Percentiles rank a stretch among this genome's conserved stretches.
These are phyloP conservation scores for Arachnomyces sp. DNA, from an alignment of 2,329 filamentous ascomycete genomes.

Conservation along the genomic window DNA sequence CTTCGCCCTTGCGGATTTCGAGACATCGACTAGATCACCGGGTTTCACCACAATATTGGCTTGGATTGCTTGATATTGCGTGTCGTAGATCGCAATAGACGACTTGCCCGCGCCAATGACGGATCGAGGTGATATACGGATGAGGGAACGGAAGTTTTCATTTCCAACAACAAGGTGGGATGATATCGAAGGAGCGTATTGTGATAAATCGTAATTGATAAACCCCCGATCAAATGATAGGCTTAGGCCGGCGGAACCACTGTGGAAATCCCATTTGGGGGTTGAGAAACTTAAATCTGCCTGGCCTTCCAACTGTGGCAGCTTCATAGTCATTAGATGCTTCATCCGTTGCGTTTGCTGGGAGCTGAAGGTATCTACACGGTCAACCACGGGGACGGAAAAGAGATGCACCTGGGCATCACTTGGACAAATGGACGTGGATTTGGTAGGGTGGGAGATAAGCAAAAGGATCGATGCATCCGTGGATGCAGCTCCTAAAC, in stretches of 20 bases:
- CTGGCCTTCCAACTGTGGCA: slow-evolving; percentile 25
- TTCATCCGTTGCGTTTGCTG: slow-evolving; percentile 27
- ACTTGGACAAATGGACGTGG: slow-evolving; percentile 21
- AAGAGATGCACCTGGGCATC: slow-evolving; percentile 34
- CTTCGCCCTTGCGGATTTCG: slow-evolving; percentile 14
- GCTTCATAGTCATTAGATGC: slow-evolving; percentile 28
- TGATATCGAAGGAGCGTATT: slow-evolving; percentile 31
- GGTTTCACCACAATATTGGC: slow-evolving; percentile 30
- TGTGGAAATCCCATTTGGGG: slow-evolving; percentile 33
- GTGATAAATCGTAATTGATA: slow-evolving; percentile 35
- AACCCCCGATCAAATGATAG: slow-evolving; percentile 34
- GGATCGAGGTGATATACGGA: slow-evolving; percentile 35
- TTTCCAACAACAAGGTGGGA: slow-evolving; percentile 31
- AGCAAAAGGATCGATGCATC: slow-evolving; percentile 30
- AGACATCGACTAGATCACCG: slow-evolving; percentile 19
- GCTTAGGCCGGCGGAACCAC: slow-evolving; percentile 30
- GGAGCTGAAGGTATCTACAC: slow-evolving; percentile 14
- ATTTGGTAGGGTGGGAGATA: slow-evolving; percentile 29
- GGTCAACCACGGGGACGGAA: slow-evolving; percentile 24
- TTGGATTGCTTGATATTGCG: slow-evolving; percentile 40
- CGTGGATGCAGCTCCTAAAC: slow-evolving; percentile 16
- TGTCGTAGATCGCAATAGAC: slow-evolving; percentile 37
- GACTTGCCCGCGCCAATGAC: slow-evolving; percentile 35
- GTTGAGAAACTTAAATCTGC: slow-evolving; percentile 17
- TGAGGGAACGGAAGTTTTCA: slow-evolving; percentile 32